These are phyloP conservation scores for Cicer cuneatum DNA, from an alignment of 306 rosid genomes.

Conservation along the genomic window DNA sequence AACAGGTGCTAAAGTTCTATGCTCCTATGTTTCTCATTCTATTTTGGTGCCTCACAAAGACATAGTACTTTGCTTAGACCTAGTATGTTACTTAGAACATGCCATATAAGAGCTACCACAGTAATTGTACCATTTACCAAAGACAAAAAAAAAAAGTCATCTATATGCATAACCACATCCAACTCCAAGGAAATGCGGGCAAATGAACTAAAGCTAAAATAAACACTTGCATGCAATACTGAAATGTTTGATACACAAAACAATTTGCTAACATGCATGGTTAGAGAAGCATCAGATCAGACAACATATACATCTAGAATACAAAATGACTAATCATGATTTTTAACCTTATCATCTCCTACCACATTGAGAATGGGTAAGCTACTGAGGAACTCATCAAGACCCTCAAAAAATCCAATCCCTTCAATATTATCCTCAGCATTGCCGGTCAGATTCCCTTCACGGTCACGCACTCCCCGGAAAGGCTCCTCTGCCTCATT, in stretches of 20 bases:
- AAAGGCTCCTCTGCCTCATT: slow-evolving; percentile 86
- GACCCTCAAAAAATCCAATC: slow-evolving; percentile 89
- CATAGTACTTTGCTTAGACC: not conserved
- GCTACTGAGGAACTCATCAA: slow-evolving; percentile 89
- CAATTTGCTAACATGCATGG: too few species aligned
- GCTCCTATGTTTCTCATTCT: slow-evolving; percentile 6
- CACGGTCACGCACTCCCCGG: slow-evolving; percentile 43
- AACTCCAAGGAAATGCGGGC: not conserved
- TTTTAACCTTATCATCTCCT: slow-evolving; percentile 84
- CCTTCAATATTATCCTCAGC: slow-evolving; percentile 90
- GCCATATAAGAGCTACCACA: not conserved
- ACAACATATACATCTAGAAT: too few species aligned
- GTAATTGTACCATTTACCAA: not conserved
- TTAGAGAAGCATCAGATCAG: too few species aligned
- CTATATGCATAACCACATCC: not conserved
- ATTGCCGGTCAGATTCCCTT: slow-evolving; percentile 50
- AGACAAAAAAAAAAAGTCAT: not conserved
- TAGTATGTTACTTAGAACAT: not conserved
- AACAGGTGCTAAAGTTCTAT: not conserved
- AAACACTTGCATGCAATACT: too few species aligned
- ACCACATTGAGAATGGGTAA: slow-evolving; percentile 90
- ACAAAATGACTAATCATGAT: slow-evolving; percentile 51
- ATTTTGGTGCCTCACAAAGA: not conserved
- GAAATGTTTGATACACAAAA: too few species aligned
- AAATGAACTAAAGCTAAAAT: slow-evolving; percentile 3